phyloP scores from a whole-genome alignment of 257 asterid species.

The Coffea canephora region DNA sequence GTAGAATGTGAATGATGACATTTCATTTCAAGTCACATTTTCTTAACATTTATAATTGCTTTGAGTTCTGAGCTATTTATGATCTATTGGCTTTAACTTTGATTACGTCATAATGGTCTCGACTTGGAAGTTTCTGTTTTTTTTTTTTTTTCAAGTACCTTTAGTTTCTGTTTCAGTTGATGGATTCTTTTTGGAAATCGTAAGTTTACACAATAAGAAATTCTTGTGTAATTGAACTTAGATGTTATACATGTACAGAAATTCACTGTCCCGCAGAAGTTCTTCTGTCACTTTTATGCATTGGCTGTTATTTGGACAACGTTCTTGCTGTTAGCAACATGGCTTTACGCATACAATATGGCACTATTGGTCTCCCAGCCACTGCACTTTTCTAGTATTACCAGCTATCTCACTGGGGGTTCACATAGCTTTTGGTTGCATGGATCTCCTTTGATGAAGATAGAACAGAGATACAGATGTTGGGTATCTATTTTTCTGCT shows the following conservation, averaged over 20 bases:
- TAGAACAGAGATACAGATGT: constrained; percentile 38
- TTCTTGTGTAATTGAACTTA: not conserved
- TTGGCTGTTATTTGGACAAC: constrained; percentile 69
- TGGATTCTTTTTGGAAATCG: not conserved
- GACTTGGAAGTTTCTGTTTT: not conserved
- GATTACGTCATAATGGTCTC: not conserved
- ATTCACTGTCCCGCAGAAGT: constrained; percentile 71
- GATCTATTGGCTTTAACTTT: not conserved
- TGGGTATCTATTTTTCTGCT: constrained; percentile 76
- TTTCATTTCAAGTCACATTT: not conserved
- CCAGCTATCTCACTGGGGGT: constrained; percentile 68
- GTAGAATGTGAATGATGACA: not conserved
- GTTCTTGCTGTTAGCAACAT: constrained; percentile 61
- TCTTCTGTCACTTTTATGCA: constrained; percentile 76
- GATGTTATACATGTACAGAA: constrained; percentile 44
- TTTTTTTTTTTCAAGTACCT: not conserved
- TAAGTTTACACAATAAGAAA: not conserved
- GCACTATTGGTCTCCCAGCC: constrained; percentile 45
- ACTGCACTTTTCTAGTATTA: constrained; percentile 45
- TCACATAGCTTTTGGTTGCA: constrained; percentile 42
- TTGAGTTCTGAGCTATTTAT: not conserved
- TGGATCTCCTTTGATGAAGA: constrained; percentile 30
- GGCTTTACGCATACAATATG: constrained; percentile 57
- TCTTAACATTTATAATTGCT: not conserved
- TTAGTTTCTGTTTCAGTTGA: not conserved